A percentile compares a stretch with the other conserved stretches of the same genome.
Evolutionary conservation across 2,329 filamentous ascomycete genomes (phyloP).

Genomic region (Ophiocordyceps camponoti-floridani): DNA sequence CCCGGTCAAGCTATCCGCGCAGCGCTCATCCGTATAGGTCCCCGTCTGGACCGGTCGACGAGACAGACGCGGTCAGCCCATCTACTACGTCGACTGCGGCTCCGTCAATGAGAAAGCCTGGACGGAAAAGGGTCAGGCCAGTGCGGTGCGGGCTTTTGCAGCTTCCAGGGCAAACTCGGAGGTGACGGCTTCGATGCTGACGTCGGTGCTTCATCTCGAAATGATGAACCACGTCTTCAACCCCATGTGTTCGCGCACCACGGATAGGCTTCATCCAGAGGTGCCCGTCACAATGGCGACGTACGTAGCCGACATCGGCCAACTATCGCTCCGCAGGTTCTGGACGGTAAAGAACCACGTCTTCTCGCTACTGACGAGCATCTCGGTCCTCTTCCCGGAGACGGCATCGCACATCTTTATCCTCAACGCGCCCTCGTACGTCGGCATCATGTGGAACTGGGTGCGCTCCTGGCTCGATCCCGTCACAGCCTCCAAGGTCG

Average conservation of each 20-base stretch:
- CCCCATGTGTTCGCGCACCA: conserved; percentile 29
- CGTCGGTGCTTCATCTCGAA: background rate
- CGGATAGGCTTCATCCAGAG: conserved; percentile 30
- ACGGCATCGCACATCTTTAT: conserved; percentile 55
- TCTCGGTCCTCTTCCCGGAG: conserved; percentile 83
- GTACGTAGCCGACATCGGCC: conserved; percentile 86
- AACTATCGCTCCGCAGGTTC: conserved; percentile 80
- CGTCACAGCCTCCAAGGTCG: conserved; percentile 89
- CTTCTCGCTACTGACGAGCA: conserved; percentile 70
- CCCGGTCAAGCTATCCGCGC: background rate
- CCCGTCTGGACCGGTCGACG: conserved; percentile 89
- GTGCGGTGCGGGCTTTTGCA: background rate
- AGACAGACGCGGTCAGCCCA: conserved; percentile 76
- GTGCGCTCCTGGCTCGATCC: conserved; percentile 92
- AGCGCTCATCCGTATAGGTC: conserved; percentile 16
- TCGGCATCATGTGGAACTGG: conserved; percentile 88
- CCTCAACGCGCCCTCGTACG: conserved; percentile 79
- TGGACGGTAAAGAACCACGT: conserved; percentile 91
- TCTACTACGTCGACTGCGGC: conserved; percentile 80
- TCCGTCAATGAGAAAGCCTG: conserved; percentile 55
- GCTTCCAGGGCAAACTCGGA: background rate
- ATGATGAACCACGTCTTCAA: background rate
- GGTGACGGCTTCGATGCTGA: background rate
- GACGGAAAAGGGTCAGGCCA: background rate
- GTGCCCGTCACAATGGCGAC: conserved; percentile 86